Conservation (phyloP, 1,284 basidiomycete genomes). For the Gastroboletus turbinatus region DNA sequence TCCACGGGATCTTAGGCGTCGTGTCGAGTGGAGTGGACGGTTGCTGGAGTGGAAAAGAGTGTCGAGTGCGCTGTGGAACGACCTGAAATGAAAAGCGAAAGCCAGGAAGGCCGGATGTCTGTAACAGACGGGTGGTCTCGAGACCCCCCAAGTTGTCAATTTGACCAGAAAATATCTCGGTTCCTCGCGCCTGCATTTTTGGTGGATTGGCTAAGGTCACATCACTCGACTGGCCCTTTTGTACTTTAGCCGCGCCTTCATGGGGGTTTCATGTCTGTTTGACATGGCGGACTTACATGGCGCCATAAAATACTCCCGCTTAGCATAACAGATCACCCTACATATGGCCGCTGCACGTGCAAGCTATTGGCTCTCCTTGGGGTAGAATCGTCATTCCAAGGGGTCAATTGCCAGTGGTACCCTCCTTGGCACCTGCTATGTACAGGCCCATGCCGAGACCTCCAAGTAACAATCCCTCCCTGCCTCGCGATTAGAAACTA, state of each 20-base stretch:
- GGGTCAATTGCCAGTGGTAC: too few species aligned
- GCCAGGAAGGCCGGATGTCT: not conserved
- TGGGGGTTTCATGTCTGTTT: not conserved
- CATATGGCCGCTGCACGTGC: not conserved
- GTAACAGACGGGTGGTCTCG: slow-evolving; percentile 24
- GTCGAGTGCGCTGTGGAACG: not conserved
- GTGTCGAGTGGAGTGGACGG: not conserved
- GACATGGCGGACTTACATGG: not conserved
- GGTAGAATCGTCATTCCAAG: too few species aligned
- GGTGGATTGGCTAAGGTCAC: not conserved
- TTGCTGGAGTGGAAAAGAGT: not conserved
- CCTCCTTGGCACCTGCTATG: not conserved
- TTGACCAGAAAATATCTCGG: slow-evolving; percentile 15
- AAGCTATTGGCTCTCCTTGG: not conserved
- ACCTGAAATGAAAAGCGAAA: slow-evolving; percentile 3
- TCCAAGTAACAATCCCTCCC: not conserved
- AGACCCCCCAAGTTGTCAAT: slow-evolving; percentile 26
- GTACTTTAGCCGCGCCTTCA: not conserved
- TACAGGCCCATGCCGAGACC: not conserved
- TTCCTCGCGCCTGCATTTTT: slow-evolving; percentile 2
- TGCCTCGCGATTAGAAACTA: not conserved
- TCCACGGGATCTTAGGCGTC: not conserved
- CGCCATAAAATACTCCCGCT: not conserved
- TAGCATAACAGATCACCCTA: not conserved
- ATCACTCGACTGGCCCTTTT: slow-evolving; percentile 1